Evolutionary conservation across 257 asterid species (phyloP).

Genomic region (Lavandula angustifolia): DNA sequence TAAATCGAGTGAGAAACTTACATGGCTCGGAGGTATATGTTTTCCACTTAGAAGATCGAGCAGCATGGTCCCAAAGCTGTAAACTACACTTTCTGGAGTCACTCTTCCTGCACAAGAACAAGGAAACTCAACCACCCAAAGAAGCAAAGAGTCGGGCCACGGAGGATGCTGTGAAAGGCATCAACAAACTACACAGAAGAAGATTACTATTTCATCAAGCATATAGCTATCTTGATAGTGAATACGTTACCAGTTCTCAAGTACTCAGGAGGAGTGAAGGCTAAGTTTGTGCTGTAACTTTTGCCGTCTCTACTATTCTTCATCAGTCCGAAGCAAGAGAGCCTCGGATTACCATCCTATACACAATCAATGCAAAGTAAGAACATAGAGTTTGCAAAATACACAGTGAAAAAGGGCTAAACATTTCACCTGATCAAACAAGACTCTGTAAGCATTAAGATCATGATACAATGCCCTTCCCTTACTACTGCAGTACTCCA

Average conservation of each 20-base stretch:
- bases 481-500: conserved; percentile 53
- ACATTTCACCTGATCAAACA: conserved; percentile 56
- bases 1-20: conserved; percentile 21
- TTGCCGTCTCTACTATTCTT: conserved; percentile 69
- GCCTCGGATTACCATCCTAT: conserved; percentile 67
- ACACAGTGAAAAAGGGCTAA: neutral
- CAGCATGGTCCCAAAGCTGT: conserved; percentile 68
- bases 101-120: conserved; percentile 53
- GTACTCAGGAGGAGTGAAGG: conserved; percentile 73
- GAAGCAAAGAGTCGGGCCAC: neutral
- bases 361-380: conserved; percentile 16
- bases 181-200: neutral
- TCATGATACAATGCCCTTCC: conserved; percentile 64
- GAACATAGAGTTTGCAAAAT: neutral
- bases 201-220: neutral
- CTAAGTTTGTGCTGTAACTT: conserved; percentile 69
- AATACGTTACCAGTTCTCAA: conserved; percentile 52
- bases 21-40: conserved; percentile 75
- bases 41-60: conserved; percentile 74
- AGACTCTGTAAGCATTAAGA: conserved; percentile 64
- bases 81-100: conserved; percentile 63
- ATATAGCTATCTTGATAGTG: neutral
- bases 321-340: conserved; percentile 68
- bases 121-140: neutral
- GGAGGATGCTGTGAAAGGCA: too few species aligned